Conservation (phyloP, 2,329 filamentous ascomycete genomes). For the Thielaviopsis ethacetica region DNA sequence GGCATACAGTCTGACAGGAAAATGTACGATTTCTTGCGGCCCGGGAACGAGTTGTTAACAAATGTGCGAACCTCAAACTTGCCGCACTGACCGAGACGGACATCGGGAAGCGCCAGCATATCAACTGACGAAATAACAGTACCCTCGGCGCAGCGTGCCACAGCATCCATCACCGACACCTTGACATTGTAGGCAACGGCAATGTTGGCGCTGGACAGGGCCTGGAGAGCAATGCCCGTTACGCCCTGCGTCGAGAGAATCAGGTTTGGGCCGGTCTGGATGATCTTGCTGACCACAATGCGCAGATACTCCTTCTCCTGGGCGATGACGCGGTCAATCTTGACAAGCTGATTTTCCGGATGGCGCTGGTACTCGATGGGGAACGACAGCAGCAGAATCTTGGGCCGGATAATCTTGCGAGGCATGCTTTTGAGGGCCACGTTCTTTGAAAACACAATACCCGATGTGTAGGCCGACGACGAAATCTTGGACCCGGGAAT, state of each 20-base stretch:
- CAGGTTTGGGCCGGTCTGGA: slow-evolving; percentile 67
- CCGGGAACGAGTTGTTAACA: slow-evolving; percentile 56
- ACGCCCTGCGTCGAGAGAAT: slow-evolving; percentile 88
- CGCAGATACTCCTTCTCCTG: slow-evolving; percentile 89
- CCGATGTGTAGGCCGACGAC: slow-evolving; percentile 92
- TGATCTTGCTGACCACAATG: slow-evolving; percentile 82
- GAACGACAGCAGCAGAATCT: slow-evolving; percentile 86
- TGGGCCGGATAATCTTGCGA: slow-evolving; percentile 64
- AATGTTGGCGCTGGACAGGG: slow-evolving; percentile 75
- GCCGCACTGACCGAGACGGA: slow-evolving; percentile 63
- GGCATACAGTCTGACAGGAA: slow-evolving; percentile 83
- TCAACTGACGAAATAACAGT: slow-evolving; percentile 90
- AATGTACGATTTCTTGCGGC: slow-evolving; percentile 84
- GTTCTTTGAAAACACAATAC: slow-evolving; percentile 95
- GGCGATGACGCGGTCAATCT: slow-evolving; percentile 85
- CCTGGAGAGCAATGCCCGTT: slow-evolving; percentile 76
- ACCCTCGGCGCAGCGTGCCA: slow-evolving; percentile 81
- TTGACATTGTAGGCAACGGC: slow-evolving; percentile 96
- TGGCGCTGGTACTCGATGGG: slow-evolving; percentile 91
- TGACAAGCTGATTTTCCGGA: slow-evolving; percentile 81
- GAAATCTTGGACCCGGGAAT: slow-evolving; percentile 79
- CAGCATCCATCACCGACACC: slow-evolving; percentile 83
- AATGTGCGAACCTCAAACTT: slow-evolving; percentile 95
- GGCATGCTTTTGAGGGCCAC: slow-evolving; percentile 93
- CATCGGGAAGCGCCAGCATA: slow-evolving; percentile 59